Percentiles rank a stretch among this genome's conserved stretches.
Evolutionary conservation across 495 filamentous ascomycete genomes (phyloP).

Genomic region (Sordaria brevicollis): DNA sequence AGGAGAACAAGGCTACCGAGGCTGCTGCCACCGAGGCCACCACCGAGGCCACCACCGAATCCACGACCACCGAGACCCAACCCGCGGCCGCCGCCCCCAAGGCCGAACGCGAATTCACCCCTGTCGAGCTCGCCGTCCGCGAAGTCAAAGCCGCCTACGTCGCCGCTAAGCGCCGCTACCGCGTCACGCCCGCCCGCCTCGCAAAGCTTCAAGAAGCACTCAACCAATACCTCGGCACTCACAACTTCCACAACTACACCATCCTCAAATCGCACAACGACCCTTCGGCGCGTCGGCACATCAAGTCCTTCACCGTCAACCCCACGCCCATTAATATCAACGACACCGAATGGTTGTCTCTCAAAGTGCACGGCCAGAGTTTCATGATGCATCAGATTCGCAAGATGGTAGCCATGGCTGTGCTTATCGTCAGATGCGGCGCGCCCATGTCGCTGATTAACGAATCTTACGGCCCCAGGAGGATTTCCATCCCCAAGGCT

Average conservation of each 20-base stretch:
- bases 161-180: constrained; percentile 67
- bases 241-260: constrained; percentile 94
- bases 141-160: constrained; percentile 69
- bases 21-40: constrained; percentile 1
- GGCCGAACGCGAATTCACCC: constrained; percentile 21
- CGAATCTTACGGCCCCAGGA: constrained; percentile 53
- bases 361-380: constrained; percentile 92
- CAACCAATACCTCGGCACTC: constrained; percentile 63
- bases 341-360: constrained; percentile 86
- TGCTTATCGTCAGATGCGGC: constrained; percentile 74
- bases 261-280: constrained; percentile 73
- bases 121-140: constrained; percentile 55
- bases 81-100: constrained; percentile 3
- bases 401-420: constrained; percentile 93
- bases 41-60: background rate
- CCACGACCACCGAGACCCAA: background rate
- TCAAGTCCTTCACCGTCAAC: constrained; percentile 76
- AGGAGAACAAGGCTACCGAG: background rate
- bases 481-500: constrained; percentile 86
- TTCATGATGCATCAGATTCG: constrained; percentile 99
- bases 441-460: constrained; percentile 52
- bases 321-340: constrained; percentile 67
- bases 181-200: constrained; percentile 61
- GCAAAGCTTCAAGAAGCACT: constrained; percentile 62
- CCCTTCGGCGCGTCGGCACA: constrained; percentile 72